A percentile compares a stretch with the other conserved stretches of the same genome.
These are phyloP conservation scores for Neofusicoccum sp. DNA, from an alignment of 2,329 filamentous ascomycete genomes.

Conservation along the genomic window DNA sequence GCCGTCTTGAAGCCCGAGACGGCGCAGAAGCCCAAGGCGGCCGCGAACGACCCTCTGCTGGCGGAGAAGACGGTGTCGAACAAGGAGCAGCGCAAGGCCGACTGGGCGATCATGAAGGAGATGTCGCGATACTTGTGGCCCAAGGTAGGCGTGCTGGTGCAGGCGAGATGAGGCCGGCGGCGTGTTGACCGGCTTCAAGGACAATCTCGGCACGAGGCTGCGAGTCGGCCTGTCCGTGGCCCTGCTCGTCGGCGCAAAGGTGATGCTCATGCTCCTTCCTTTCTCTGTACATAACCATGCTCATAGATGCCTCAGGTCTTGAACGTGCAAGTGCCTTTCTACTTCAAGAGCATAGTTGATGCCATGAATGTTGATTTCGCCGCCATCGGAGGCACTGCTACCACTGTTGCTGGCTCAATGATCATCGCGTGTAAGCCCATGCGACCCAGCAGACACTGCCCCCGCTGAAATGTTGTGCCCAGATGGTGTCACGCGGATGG, in stretches of 20 bases:
- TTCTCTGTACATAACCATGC: conserved; percentile 23
- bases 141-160: conserved; percentile 51
- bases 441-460: not conserved
- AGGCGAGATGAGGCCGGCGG: not conserved
- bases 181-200: conserved; percentile 41
- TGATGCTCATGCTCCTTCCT: conserved; percentile 35
- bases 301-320: conserved; percentile 57
- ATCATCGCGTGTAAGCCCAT: conserved; percentile 73
- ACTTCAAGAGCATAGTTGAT: conserved; percentile 98
- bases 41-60: conserved; percentile 60
- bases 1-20: conserved; percentile 22
- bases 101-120: conserved; percentile 98
- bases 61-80: conserved; percentile 67
- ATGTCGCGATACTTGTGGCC: conserved; percentile 98
- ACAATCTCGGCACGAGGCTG: conserved; percentile 78
- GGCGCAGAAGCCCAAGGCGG: conserved; percentile 29
- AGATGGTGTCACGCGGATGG: conserved; percentile 85
- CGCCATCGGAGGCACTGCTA: conserved; percentile 84
- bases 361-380: conserved; percentile 95
- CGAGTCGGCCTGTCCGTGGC: conserved; percentile 84
- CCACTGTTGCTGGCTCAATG: conserved; percentile 86
- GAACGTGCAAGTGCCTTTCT: conserved; percentile 98
- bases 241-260: conserved; percentile 85
- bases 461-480: conserved; percentile 27
- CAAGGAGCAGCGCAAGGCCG: conserved; percentile 90